Evolutionary conservation across 2,329 filamentous ascomycete genomes (phyloP).

Genomic region (Akanthomyces uredinophilus): DNA sequence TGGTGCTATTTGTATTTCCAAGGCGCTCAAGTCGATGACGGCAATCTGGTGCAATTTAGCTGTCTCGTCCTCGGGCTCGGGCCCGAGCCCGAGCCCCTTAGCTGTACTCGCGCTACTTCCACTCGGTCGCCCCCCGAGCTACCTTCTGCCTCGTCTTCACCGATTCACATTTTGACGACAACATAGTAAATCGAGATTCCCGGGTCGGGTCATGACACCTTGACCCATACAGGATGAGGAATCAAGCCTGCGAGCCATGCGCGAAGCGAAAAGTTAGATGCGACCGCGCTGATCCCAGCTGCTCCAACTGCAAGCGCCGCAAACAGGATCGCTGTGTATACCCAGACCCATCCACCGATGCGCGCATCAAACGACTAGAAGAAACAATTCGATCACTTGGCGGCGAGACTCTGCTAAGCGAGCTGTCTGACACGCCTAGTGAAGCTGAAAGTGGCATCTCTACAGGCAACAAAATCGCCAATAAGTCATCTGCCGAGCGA

Average conservation of each 20-base stretch:
- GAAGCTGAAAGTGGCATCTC: neutral
- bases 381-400: neutral
- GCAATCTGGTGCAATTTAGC: too few relatives aligned
- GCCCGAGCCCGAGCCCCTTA: neutral
- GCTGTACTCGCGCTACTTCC: neutral
- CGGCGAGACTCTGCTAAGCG: neutral
- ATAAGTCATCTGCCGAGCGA: neutral
- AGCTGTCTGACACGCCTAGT: neutral
- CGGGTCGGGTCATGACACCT: neutral
- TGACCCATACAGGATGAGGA: neutral
- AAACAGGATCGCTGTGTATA: neutral
- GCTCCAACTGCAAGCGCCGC: slow-evolving; percentile 1
- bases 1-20: neutral
- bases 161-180: neutral
- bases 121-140: neutral
- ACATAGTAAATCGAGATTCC: neutral
- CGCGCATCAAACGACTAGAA: neutral
- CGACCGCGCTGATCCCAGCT: neutral
- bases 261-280: slow-evolving; percentile 1
- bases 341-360: neutral
- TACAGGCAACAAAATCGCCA: neutral
- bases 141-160: neutral
- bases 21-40: neutral
- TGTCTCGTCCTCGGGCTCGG: neutral
- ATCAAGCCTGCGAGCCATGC: slow-evolving; percentile 1